These are phyloP conservation scores for Wallemia mellicola DNA, from an alignment of 1,284 basidiomycete species.

Conservation along the genomic window DNA sequence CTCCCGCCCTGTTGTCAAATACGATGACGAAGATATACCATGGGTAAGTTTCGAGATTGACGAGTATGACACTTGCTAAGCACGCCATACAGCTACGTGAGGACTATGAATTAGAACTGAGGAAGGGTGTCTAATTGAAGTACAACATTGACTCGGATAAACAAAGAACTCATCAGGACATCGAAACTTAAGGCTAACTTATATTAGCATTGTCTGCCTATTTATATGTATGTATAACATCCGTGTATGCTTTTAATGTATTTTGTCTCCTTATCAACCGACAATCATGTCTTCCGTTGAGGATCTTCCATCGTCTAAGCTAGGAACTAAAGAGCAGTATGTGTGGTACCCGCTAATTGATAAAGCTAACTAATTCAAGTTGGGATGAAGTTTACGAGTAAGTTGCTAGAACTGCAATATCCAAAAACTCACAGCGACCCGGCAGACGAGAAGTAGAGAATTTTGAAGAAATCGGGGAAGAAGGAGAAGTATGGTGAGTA, in stretches of 20 bases:
- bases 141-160: no score
- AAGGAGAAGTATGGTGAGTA: slow-evolving; percentile 17
- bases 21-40: not conserved
- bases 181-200: no score
- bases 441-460: slow-evolving; percentile 13
- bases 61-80: no score
- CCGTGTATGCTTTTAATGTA: not conserved
- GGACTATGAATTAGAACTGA: no score
- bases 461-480: slow-evolving; percentile 17
- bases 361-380: not conserved
- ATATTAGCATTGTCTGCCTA: no score
- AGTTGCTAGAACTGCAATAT: not conserved
- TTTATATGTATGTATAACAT: no score
- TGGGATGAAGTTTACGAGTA: slow-evolving; percentile 2
- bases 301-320: slow-evolving; percentile 9
- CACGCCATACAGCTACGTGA: no score
- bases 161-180: no score
- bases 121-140: no score
- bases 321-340: slow-evolving; percentile 17
- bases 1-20: not conserved
- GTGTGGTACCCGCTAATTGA: slow-evolving; percentile 7
- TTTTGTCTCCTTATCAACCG: not conserved
- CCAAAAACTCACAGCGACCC: slow-evolving; percentile 3
- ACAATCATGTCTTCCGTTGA: slow-evolving; percentile 1
- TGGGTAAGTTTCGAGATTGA: not conserved